Evolutionary conservation across 164 flowering plant genomes (phyloP), one percentile per base, ranked within the genome.

Genomic region (Protea cynaroides): DNA sequence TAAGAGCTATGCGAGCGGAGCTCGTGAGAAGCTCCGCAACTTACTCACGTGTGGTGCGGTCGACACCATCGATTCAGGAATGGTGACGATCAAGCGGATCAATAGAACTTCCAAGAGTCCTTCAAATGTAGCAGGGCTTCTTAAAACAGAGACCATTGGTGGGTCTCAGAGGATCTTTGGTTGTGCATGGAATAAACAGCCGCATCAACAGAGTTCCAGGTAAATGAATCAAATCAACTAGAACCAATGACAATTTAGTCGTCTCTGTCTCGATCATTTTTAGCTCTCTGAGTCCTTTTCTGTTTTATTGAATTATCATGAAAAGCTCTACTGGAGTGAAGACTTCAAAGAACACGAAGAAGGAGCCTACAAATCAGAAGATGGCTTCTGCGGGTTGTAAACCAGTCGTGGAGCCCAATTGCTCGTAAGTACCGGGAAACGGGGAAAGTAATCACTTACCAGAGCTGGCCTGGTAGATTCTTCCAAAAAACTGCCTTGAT

Each of bases 371-470:
- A 11, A 72, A 63, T 34, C 71, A 66, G 54, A 80, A 64, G 52
- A 49, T 58, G 5, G 65, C 58, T 19, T 40, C 75, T 56, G 69
- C 81, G 29, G 66, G 75, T 52, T 80, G 62, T 70, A 82, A 70
- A 72, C 81, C 77, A 4, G 59, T 72, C 4, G 43, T 69, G 25
- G 75, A 69, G 37, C 86, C 92, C 0, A 73, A 54, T 59, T 87
- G 93, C 83, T 83, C 86, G 92, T 87, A 81, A 81, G 92, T 76
- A 29, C 24, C 22, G 13, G 4, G 40, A 37, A 37, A 37, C 9
- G 40, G 40, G 40, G 40, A 37, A 37, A 37, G 40, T 4, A 37
- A 4, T 9, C 9, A 9, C 9, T 37, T 4, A 4, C 4, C 40
- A 4, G 7, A 37, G 9, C 9, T 37, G 4, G 40, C 9, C 40